Base-by-base conservation (phyloP, 1,139 yeast genomes). In the Nakaseomyces delphensis region DNA sequence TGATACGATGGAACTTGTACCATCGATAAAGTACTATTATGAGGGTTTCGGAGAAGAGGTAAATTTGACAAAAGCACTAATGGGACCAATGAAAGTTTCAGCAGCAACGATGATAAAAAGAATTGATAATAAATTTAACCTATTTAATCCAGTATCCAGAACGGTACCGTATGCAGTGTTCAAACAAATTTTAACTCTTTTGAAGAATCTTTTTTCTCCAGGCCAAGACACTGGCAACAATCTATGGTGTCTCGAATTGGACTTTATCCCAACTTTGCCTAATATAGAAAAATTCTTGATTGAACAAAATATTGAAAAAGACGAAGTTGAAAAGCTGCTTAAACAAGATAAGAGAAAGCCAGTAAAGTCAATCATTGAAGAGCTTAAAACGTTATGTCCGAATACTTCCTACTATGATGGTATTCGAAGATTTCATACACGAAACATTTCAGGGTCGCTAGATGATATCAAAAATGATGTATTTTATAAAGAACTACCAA, bases 161-260 rank as follows among this genome's bases (percentile, higher is more conserved):
- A 40, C 50, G 2, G 50, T 60, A 3, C 64, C 64, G 5, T 58
- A 59, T 39, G 50, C 60, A n/a, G 61, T 59, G 1, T 60, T 57
- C 43, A 60, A 60, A 31, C 63, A 57, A 36, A 36, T 59, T 4
- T 45, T 60, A 23, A 49, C 56, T 4, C 45, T 60, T 52, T 36
- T 56, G 39, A 57, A 47, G 44, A 59, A 50, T 48, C 50, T 50
- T 23, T 64, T 42, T 48, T 40, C 49, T 7, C 44, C 45, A 11
- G 48, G 49, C 5, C 48, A 48, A 8, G 49, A 51, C 57, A 43
- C 50, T 59, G 66, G 61, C 39, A 67, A 71, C 30, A 50, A 63
- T 39, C 45, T 71, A 37, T 67, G 70, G 40, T 74, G 76, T 6
- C 63, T 79, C 25, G 60, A 67, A 14, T 69, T 76, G 64, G 58